Evolutionary conservation across 2,329 filamentous ascomycete genomes (phyloP), one percentile per base, ranked within the genome.

Genomic region (Colletotrichum paranaense): DNA sequence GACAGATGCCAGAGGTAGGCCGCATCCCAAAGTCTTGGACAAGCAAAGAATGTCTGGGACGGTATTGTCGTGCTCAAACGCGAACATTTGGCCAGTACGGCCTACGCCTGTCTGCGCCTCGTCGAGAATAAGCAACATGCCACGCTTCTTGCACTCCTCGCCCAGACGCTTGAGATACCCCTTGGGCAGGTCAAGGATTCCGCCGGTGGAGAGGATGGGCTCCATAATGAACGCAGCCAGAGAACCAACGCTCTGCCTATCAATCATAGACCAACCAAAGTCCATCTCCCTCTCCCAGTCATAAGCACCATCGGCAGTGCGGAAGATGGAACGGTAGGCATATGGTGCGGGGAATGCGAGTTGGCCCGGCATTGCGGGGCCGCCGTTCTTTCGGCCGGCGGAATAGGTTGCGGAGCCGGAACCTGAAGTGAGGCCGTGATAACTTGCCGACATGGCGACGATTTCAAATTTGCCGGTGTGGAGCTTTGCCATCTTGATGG

Each of bases 201-300:
- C 91, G 0, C 88, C 90, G 0, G 83, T 80, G 19, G 87, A 88
- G 0, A 90, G 83, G 46, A 92, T 91, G 0, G 88, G 89, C 77
- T 92, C 90, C 62, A 92, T 80, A 67, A 93, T 89, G 38, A 90
- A 87, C 0, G 91, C 91, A 0, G 91, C 90, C 0, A 93, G 84
- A 0, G 89, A 91, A 0, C 90, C 91, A 22, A 87, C 86, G 1
- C 85, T 88, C 72, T 90, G 87, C 5, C 84, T 81, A 76, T 92
- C 90, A 56, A 93, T 81, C 80, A 92, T 83, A n/a, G 83, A 82
- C 84, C 88, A 92, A 22, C 89, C 90, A 76, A 88, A 92, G 12
- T 90, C 86, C 16, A 93, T 81, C 78, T 93, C 91, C 0, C 88
- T 87, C 75, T 90, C 84, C 91, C 91, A 93, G 78, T 93, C 91